These are phyloP conservation scores for Trypanosoma platydactyli DNA, from an alignment of 208 protist genomes.

Conservation along the genomic window DNA sequence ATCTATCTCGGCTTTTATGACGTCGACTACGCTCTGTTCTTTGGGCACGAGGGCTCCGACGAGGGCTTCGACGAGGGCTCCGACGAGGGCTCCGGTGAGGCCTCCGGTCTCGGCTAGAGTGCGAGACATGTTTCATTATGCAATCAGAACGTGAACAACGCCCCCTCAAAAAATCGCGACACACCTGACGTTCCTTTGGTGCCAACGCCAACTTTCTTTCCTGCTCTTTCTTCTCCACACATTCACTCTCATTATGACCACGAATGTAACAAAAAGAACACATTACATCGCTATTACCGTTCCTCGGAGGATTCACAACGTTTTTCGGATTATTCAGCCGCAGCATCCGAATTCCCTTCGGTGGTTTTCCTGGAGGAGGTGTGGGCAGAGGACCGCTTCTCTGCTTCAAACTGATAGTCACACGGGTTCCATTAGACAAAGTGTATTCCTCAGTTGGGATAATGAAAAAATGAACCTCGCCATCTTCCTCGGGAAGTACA, in stretches of 20 bases:
- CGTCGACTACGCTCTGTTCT: constrained; percentile 10
- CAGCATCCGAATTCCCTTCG: constrained; percentile 35
- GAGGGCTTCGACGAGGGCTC: no score
- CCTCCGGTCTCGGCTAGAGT: constrained; percentile 7
- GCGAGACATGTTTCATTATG: constrained; percentile 25
- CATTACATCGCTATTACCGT: constrained; percentile 11
- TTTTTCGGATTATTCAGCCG: constrained; percentile 5
- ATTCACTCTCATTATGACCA: constrained; percentile 19
- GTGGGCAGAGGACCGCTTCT: constrained; percentile 59
- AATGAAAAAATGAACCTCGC: constrained; percentile 41
- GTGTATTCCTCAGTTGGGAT: constrained; percentile 76
- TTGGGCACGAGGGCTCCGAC: constrained; percentile 6
- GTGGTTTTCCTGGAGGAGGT: constrained; percentile 63
- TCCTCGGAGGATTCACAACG: constrained; percentile 7
- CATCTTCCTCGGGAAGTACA: constrained; percentile 17
- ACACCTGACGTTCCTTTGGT: constrained; percentile 29
- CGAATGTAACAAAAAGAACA: constrained; percentile 28
- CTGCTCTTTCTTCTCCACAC: constrained; percentile 28
- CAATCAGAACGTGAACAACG: constrained; percentile 28
- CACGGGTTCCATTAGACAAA: constrained; percentile 60
- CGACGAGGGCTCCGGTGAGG: no score
- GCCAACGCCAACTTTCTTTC: constrained; percentile 24
- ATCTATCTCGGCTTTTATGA: constrained; percentile 21
- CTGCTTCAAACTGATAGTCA: constrained; percentile 56
- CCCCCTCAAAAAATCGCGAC: constrained; percentile 33